phyloP scores from a whole-genome alignment of 495 filamentous ascomycete species.

The Penicillium egyptiacum region DNA sequence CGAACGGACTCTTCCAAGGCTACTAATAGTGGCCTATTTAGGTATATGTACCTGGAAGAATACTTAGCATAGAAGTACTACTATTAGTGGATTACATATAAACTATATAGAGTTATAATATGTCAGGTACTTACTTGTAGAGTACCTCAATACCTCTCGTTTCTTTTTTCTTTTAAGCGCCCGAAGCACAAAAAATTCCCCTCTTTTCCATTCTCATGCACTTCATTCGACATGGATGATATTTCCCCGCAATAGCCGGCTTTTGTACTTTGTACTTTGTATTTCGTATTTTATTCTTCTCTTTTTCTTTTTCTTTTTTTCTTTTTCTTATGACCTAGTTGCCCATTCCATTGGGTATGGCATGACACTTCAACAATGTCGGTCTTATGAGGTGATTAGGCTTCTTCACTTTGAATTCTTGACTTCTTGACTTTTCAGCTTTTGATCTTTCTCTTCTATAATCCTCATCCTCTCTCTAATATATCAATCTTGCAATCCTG shows the following conservation, averaged over 20 bases:
- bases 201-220: background rate
- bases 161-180: constrained; percentile 32
- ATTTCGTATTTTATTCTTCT: background rate
- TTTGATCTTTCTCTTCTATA: background rate
- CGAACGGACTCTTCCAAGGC: background rate
- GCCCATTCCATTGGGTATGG: constrained; percentile 7
- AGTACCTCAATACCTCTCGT: background rate
- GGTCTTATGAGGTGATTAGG: constrained; percentile 8
- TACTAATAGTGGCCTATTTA: no score
- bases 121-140: background rate
- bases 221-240: constrained; percentile 8
- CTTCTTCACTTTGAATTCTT: background rate
- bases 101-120: background rate
- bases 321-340: background rate
- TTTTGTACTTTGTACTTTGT: no score
- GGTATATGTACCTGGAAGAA: background rate
- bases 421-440: no score
- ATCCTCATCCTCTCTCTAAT: background rate
- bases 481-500: background rate
- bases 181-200: constrained; percentile 31
- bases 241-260: constrained; percentile 10
- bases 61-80: background rate
- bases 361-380: constrained; percentile 10
- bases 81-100: background rate
- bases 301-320: background rate